Percentiles rank a stretch among this genome's conserved stretches.
Evolutionary conservation across 805 yeast species (phyloP).

Genomic region (Kluyveromyces wickerhamii): DNA sequence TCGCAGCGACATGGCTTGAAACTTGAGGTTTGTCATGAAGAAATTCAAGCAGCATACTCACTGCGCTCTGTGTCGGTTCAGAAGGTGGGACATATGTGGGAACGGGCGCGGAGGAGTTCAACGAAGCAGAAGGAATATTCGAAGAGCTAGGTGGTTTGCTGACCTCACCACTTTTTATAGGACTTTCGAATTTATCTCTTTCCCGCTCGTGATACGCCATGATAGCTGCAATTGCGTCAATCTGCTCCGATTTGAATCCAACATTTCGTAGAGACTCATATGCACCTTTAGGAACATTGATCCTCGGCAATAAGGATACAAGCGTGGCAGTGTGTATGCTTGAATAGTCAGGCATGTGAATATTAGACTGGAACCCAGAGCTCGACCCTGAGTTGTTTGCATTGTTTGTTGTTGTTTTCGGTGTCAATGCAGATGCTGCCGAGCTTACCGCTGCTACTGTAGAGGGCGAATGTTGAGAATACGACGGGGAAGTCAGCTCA

Average conservation of each 20-base stretch:
- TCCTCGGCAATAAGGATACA: conserved; percentile 44
- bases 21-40: conserved; percentile 1
- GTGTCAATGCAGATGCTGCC: too few relatives aligned
- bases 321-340: conserved; percentile 29
- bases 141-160: not conserved
- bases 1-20: too few relatives aligned
- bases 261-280: conserved; percentile 52
- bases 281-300: conserved; percentile 69
- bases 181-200: conserved; percentile 9
- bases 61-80: not conserved
- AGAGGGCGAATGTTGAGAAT: conserved; percentile 5
- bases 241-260: conserved; percentile 61
- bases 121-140: too few relatives aligned
- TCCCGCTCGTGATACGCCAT: conserved; percentile 59
- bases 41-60: conserved; percentile 1
- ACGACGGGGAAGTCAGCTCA: conserved; percentile 9
- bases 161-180: not conserved
- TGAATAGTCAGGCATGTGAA: conserved; percentile 27
- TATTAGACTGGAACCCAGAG: conserved; percentile 9
- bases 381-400: conserved; percentile 1
- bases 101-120: not conserved
- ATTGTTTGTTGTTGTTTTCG: conserved; percentile 2
- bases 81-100: not conserved
- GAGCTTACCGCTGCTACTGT: conserved; percentile 4
- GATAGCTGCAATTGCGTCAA: conserved; percentile 63